Percentiles rank a stretch among this genome's conserved stretches.
phyloP scores from a whole-genome alignment of 2,329 filamentous ascomycete species.

The Rhytidhysteron rufulum region DNA sequence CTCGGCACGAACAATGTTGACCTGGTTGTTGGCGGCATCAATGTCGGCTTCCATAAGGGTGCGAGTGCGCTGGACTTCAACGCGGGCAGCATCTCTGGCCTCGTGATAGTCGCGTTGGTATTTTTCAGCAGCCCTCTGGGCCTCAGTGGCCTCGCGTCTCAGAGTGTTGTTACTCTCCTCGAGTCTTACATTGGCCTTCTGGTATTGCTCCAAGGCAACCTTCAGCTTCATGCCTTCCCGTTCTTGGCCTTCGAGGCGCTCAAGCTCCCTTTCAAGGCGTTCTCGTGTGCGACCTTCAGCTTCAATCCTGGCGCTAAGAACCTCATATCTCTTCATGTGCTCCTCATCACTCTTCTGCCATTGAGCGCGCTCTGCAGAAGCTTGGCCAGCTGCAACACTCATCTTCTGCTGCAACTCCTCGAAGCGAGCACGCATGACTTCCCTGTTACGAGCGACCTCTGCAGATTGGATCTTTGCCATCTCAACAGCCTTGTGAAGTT shows the following conservation, averaged over 20 bases:
- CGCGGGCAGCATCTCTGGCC: conserved; percentile 71
- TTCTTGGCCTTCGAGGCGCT: conserved; percentile 54
- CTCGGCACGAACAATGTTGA: conserved; percentile 76
- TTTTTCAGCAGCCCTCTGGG: conserved; percentile 64
- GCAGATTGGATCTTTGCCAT: conserved; percentile 74
- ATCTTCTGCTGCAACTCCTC: conserved; percentile 85
- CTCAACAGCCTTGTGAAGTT: conserved; percentile 68
- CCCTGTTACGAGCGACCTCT: conserved; percentile 79
- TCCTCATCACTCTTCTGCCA: conserved; percentile 67
- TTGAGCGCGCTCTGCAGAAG: conserved; percentile 75
- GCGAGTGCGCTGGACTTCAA: conserved; percentile 77
- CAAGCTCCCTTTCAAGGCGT: conserved; percentile 44
- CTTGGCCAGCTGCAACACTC: conserved; percentile 70
- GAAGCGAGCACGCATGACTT: conserved; percentile 80
- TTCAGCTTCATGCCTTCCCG: conserved; percentile 74
- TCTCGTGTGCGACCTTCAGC: conserved; percentile 41
- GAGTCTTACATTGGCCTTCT: conserved; percentile 62
- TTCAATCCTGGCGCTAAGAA: conserved; percentile 51
- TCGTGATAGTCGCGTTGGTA: conserved; percentile 82
- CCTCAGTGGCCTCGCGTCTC: conserved; percentile 65
- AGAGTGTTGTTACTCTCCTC: conserved; percentile 51
- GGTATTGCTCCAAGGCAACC: conserved; percentile 63
- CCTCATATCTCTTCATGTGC: conserved; percentile 51
- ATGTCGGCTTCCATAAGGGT: conserved; percentile 76
- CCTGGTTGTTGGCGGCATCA: conserved; percentile 78